Base-by-base conservation (phyloP, 495 filamentous ascomycete species). In the Daldinia loculata region DNA sequence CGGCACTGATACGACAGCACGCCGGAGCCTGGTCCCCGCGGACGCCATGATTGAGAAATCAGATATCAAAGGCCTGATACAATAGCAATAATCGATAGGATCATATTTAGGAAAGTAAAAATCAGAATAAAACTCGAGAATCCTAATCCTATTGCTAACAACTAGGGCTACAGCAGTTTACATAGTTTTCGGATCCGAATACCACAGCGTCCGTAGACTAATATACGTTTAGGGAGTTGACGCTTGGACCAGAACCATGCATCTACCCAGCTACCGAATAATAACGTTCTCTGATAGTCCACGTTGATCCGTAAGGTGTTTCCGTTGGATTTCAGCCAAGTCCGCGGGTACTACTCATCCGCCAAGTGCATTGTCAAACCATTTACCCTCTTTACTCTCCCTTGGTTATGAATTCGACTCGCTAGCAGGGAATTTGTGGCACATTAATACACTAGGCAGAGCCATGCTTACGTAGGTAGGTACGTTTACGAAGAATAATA, bases 1-100 rank as follows among this genome's bases (percentile, higher is more conserved):
- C 9, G 69, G 63, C 8, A 62, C 43, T 14, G 69, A 24, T 22
- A 39, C 38, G 7, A 63, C 30, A 17, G 63, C 63, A 22, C 69
- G 69, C 24, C 30, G 9, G 7, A 19, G 24, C 48, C 50, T 66
- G 4, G 27, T 22, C 5, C 19, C 14, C 0, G 41, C 19, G 7
- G 57, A 51, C 17, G 57, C 57, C 69, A 67, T 67, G 17, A 34
- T 45, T 45, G 15, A 51, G 27, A 50, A 48, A 2, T 24, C 17
- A 11, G 36, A n/a, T 41, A 15, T 27, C 0, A 17, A 32, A 17
- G 15, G 8, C n/a, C 3, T 56, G 29, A 2, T 41, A 41, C 2
- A 36, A 56, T 11, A 12, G 5, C 19, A 36, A 36, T n/a, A 15
- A 8, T 6, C 2, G 2, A 22, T 6, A 12, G 15, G 8, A 56